Percentiles rank a stretch among this genome's conserved stretches.
phyloP scores from a whole-genome alignment of 139 green algal genomes.

The Eudorina sp. region DNA sequence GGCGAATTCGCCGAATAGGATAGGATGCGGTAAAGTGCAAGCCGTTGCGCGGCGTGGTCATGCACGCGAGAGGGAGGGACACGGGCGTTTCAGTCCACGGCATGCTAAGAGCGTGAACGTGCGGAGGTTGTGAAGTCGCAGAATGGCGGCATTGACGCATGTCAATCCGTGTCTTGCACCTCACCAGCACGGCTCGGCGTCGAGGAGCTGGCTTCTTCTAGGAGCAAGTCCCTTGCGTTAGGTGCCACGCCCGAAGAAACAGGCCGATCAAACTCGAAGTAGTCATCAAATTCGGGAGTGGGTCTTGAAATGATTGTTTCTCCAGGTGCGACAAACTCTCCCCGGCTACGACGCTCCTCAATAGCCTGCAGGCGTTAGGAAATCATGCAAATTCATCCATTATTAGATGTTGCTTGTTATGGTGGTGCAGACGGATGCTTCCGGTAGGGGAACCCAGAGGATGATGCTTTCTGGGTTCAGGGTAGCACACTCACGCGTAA shows the following conservation, averaged over 20 bases:
- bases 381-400: no score
- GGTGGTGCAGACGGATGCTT: not conserved
- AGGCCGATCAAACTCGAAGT: constrained; percentile 34
- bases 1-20: not conserved
- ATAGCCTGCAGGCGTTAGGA: no score
- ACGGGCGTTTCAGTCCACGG: not conserved
- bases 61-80: not conserved
- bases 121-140: no score
- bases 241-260: not conserved
- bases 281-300: constrained; percentile 7
- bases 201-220: constrained; percentile 1
- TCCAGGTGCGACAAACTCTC: not conserved
- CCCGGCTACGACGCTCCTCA: not conserved
- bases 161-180: not conserved
- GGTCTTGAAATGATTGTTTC: not conserved
- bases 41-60: not conserved
- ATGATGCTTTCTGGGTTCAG: not conserved
- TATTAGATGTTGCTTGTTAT: not conserved
- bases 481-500: not conserved
- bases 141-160: no score
- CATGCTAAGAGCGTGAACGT: no score
- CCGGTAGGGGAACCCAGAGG: not conserved
- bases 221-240: not conserved
- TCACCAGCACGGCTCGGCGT: not conserved
- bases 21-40: not conserved